Evolutionary conservation across 108 stramenopile genomes (phyloP), one percentile per base, ranked within the genome.

Genomic region (Chaetoceros tenuissimus): DNA sequence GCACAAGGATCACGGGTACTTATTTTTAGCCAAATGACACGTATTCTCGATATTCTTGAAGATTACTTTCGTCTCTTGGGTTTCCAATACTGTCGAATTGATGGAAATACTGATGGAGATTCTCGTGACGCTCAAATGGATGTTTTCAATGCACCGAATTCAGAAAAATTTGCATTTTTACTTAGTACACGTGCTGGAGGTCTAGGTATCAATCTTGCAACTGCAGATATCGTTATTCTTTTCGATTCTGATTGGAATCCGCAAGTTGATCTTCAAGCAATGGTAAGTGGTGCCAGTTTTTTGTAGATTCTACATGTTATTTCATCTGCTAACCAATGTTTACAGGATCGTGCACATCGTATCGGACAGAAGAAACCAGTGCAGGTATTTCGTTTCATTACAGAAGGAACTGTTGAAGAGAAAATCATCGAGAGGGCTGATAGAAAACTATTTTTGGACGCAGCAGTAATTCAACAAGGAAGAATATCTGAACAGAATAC

Each of bases 351-450:
- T 24, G 96, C 96, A 10, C 96, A 97, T 61, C 81, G 96, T 26
- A 94, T 97, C 59, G 96, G 98, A 18, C 98, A 98, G 66, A 97
- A 73, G 31, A 96, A 96, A 72, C 94, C 94, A n/a, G 98, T 99
- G 18, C 89, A 94, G 57, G 98, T 99, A 0, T 99, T 99, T 72
- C 82, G 98, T 31, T 96, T 99, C 67, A 64, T 99, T 31, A 89
- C 95, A 1, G 96, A 99, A 64, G 95, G 95, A 23, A 96, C 96
- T 3, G 96, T 99, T 13, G 97, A 97, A 72, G 98, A 99, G 69
- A 97, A 97, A 73, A 97, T 99, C 50, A 95, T 98, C 23, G 97
- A 99, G 69, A 81, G 98, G 24, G 98, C 98, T 1, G 97, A 98
- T 64, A 77, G 90, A 25, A 99, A 99, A 77, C 85, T 99, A 16